These are phyloP conservation scores for Hippophae gyantsensis DNA, from an alignment of 306 rosid genomes.

Conservation along the genomic window DNA sequence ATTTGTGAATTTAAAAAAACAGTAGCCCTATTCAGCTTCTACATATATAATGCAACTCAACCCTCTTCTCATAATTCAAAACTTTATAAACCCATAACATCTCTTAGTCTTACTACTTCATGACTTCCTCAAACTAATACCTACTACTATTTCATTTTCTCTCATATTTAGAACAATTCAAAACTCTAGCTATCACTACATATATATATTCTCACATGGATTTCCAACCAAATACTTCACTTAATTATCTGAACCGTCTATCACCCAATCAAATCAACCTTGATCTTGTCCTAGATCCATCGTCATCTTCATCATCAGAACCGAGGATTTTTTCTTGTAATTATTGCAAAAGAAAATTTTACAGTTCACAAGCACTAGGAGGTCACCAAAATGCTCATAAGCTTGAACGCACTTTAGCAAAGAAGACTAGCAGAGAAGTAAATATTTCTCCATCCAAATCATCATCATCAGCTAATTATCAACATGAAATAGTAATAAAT, in stretches of 20 bases:
- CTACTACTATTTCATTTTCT: background rate
- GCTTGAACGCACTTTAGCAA: constrained; percentile 76
- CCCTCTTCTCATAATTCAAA: constrained; percentile 17
- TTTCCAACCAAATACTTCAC: constrained; percentile 48
- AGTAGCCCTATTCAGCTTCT: constrained; percentile 30
- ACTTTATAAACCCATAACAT: background rate
- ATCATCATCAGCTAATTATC: no score
- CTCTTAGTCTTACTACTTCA: constrained; percentile 2
- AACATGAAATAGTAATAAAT: no score
- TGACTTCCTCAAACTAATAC: no score
- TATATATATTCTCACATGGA: constrained; percentile 34
- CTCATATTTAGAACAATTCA: background rate
- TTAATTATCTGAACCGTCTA: constrained; percentile 25
- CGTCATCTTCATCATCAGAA: constrained; percentile 31
- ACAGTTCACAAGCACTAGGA: constrained; percentile 82
- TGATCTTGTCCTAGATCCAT: constrained; percentile 55
- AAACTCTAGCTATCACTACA: no score
- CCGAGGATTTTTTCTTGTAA: constrained; percentile 67
- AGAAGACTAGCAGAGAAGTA: constrained; percentile 58
- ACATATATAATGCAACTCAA: constrained; percentile 25
- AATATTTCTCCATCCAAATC: background rate
- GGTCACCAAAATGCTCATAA: constrained; percentile 97
- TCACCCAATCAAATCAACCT: constrained; percentile 35
- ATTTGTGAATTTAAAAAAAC: constrained; percentile 31
- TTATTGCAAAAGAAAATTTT: constrained; percentile 77